Conservation (phyloP, 148 eudicot genomes). For the Vaccinium corymbosum region DNA sequence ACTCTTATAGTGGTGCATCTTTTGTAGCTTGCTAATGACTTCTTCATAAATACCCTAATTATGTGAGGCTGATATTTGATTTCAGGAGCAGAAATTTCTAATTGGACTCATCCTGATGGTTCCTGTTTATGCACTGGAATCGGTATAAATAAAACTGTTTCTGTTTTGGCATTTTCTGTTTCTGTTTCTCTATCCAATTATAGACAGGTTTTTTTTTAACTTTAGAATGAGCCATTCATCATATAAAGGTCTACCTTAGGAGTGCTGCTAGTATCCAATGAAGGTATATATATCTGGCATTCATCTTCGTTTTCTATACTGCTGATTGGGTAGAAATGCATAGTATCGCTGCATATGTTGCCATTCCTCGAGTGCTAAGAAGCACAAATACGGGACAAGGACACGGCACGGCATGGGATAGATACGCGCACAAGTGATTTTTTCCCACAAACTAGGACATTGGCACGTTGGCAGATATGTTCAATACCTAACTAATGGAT, state of each 20-base stretch:
- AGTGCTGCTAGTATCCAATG: neutral
- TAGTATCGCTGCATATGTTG: neutral
- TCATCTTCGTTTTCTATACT: neutral
- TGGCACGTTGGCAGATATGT: no score
- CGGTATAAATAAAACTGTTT: constrained; percentile 46
- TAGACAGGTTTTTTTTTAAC: neutral
- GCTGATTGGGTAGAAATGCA: neutral
- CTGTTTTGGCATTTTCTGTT: neutral
- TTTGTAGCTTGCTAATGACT: neutral
- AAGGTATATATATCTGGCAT: neutral
- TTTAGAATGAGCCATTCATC: neutral
- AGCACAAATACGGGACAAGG: no score
- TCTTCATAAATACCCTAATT: no score
- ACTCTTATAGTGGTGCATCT: neutral
- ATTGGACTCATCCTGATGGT: constrained; percentile 96
- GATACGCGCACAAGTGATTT: no score
- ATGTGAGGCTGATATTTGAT: constrained; percentile 19
- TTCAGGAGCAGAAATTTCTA: constrained; percentile 96
- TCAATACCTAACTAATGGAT: no score
- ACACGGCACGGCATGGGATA: no score
- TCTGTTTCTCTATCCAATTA: neutral
- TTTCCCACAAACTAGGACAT: no score
- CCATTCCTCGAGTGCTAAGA: no score
- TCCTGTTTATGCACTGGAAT: constrained; percentile 96
- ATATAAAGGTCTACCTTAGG: neutral